Evolutionary conservation across 257 asterid genomes (phyloP), one percentile per base, ranked within the genome.

Genomic region (Solanum lignicaule): DNA sequence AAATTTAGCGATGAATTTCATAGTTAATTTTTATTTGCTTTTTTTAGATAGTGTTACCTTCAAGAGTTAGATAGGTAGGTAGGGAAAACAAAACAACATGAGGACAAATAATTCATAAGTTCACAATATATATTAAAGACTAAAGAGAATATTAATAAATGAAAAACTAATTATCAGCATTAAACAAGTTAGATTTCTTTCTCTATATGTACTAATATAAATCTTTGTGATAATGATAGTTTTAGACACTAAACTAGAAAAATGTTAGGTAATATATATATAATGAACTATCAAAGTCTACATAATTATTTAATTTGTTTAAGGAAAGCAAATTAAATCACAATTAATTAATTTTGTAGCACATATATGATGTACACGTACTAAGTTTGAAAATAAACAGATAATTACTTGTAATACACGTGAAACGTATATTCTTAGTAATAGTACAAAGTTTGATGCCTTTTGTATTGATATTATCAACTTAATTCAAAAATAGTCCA

Each of bases 171-270:
- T 46, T 71, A 39, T 73, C 36, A 58, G 23, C 76, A 88, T 27
- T 72, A 83, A 83, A 31, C 48, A 83, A 83, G 68, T 39, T 68
- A 83, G 82, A 76, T 82, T 82, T 87, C 81, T 38, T 86, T 68
- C 87, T 66, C 73, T 39, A 6, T 76, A 74, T 76, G 5, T n/a
- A 62, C 16, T n/a, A 65, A 65, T 65, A 65, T 65, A 65, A 10
- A 65, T n/a, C 72, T 65, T 65, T n/a, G 16, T n/a, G 38, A 90
- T 46, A 84, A 36, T 60, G 92, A 87, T 65, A 76, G 89, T 89
- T 85, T 79, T 41, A 72, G 46, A 41, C 38, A 79, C 16, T 43
- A 41, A 33, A 32, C 36, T 78, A 78, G 14, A 27, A 33, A 41
- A 9, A 14, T 65, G n/a, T 43, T 25, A 27, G 83, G 55, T 75